Percentiles rank a stretch among this genome's conserved stretches.
These are phyloP conservation scores for Beauveria sp. DNA, from an alignment of 2,329 filamentous ascomycete species.

Conservation along the genomic window DNA sequence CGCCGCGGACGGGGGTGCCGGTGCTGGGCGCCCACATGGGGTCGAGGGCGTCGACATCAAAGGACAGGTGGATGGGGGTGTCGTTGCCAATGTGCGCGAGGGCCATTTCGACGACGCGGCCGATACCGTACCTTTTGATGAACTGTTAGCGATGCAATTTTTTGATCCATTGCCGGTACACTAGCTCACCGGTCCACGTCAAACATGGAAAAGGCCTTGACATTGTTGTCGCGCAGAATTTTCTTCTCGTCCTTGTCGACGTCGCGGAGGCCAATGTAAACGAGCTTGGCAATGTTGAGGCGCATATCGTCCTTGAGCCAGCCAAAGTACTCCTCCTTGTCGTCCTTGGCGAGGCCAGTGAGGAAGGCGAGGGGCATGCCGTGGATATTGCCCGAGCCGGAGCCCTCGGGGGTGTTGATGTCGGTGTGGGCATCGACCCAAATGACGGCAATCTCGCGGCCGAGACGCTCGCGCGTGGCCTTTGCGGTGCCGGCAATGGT, in stretches of 20 bases:
- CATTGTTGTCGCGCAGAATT: constrained; percentile 77
- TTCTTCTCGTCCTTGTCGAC: constrained; percentile 92
- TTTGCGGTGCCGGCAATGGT: constrained; percentile 82
- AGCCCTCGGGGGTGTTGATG: constrained; percentile 92
- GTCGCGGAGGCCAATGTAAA: constrained; percentile 93
- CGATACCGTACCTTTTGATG: constrained; percentile 71
- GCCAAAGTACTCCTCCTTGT: constrained; percentile 73
- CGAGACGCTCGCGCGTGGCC: constrained; percentile 75
- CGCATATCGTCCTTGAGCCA: constrained; percentile 73
- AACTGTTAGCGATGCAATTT: constrained; percentile 9
- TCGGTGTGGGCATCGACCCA: constrained; percentile 98
- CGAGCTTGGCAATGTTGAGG: constrained; percentile 71
- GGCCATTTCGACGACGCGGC: constrained; percentile 96
- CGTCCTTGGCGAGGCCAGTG: constrained; percentile 72
- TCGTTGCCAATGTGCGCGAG: constrained; percentile 89
- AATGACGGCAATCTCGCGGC: constrained; percentile 82
- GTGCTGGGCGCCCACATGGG: constrained; percentile 95
- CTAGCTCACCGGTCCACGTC: constrained; percentile 74
- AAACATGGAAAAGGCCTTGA: constrained; percentile 98
- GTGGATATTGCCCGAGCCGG: constrained; percentile 87
- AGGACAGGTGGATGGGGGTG: constrained; percentile 93
- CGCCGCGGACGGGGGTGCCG: constrained; percentile 87
- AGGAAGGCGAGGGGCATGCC: constrained; percentile 96
- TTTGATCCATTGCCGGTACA: too few relatives aligned
- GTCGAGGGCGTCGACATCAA: constrained; percentile 94